Conservation (phyloP, 2,329 filamentous ascomycete genomes). For the Colletotrichum musae region DNA sequence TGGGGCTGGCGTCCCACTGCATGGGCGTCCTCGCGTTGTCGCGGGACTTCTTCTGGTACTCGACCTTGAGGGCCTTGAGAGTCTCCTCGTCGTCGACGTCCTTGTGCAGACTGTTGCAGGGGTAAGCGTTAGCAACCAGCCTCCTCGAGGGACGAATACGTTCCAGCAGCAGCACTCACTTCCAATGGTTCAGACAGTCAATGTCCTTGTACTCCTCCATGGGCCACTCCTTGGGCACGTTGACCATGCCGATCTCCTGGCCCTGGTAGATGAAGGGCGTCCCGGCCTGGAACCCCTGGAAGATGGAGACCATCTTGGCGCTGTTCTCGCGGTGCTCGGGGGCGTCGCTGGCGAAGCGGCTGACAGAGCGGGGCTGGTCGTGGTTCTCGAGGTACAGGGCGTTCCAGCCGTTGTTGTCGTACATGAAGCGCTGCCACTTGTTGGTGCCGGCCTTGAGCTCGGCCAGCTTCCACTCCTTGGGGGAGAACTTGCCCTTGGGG, state of each 20-base stretch:
- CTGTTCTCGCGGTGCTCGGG: conserved; percentile 63
- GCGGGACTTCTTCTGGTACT: conserved; percentile 72
- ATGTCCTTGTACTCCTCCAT: conserved; percentile 80
- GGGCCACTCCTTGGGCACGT: conserved; percentile 72
- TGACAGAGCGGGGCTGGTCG: conserved; percentile 73
- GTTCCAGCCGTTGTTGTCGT: conserved; percentile 74
- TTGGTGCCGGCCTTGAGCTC: conserved; percentile 67
- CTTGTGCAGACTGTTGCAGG: conserved; percentile 51
- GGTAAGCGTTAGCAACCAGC: conserved; percentile 1
- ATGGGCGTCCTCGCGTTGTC: conserved; percentile 82
- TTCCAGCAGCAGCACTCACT: conserved; percentile 47
- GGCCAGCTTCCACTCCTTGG: conserved; percentile 60
- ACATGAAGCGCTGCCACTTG: conserved; percentile 74
- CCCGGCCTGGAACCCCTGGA: conserved; percentile 71
- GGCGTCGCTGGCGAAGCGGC: conserved; percentile 67
- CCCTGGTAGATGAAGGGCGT: conserved; percentile 80
- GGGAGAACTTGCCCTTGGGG: conserved; percentile 59
- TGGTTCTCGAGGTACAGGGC: conserved; percentile 77
- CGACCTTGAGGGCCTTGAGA: conserved; percentile 53
- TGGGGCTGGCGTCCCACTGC: conserved; percentile 74
- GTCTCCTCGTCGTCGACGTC: conserved; percentile 56
- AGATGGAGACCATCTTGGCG: conserved; percentile 72
- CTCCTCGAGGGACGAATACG: too few species aligned
- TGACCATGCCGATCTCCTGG: conserved; percentile 78
- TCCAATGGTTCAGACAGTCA: conserved; percentile 68